These are phyloP conservation scores for Primulina huaijiensis DNA, from an alignment of 257 asterid genomes.

Conservation along the genomic window DNA sequence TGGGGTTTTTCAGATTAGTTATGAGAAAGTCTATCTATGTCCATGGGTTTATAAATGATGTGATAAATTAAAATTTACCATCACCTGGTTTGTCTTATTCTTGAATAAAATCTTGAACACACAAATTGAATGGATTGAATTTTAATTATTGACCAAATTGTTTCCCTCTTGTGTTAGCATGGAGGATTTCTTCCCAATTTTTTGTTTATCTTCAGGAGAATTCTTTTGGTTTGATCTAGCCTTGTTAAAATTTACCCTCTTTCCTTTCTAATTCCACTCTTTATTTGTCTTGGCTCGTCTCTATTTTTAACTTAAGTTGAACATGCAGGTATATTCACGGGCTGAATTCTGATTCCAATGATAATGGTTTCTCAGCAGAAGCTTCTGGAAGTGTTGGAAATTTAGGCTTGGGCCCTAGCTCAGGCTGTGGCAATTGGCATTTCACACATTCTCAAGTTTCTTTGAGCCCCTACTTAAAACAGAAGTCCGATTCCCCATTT, in stretches of 20 bases:
- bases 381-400: slow-evolving; percentile 29
- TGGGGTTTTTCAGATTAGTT: neutral
- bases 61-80: neutral
- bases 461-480: slow-evolving; percentile 47
- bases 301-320: neutral
- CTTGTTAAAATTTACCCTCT: neutral
- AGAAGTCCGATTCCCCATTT: slow-evolving; percentile 45
- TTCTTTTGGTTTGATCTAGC: neutral
- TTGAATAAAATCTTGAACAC: neutral
- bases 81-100: neutral
- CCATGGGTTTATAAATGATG: no score
- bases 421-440: slow-evolving; percentile 55
- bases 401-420: slow-evolving; percentile 53
- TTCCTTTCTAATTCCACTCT: neutral
- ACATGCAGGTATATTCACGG: slow-evolving; percentile 64
- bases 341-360: slow-evolving; percentile 43
- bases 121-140: neutral
- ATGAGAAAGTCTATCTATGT: neutral
- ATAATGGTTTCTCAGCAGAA: slow-evolving; percentile 54
- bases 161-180: neutral
- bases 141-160: neutral
- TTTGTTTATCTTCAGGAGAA: no score
- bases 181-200: neutral
- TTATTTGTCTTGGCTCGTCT: neutral
- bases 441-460: slow-evolving; percentile 65